Base-by-base conservation (phyloP, 1,284 basidiomycete species). In the Pterulicium gracile region DNA sequence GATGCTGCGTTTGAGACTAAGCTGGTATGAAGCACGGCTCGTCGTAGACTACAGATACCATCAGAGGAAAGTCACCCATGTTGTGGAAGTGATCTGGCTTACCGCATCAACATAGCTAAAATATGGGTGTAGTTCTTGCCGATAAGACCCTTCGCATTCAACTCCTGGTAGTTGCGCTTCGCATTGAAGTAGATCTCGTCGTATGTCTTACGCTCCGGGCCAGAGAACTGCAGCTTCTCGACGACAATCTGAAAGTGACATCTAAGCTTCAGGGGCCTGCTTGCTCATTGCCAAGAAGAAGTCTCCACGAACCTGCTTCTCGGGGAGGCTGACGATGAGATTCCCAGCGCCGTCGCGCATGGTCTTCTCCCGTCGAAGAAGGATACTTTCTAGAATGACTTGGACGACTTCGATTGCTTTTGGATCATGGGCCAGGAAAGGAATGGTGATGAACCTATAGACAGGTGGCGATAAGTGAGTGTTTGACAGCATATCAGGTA, bases 331-430 rank as follows among this genome's bases (percentile, higher is more conserved):
- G 1, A 98, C 91, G 40, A 98, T 97, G 36, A 75, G 77, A 44
- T 88, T 84, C 2, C 95, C 95, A 55, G 94, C 79, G 40, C 70
- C 74, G 64, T 96, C 95, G 41, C 79, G 79, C 88, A 93, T 96
- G 49, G 77, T 85, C 69, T 98, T 98, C 63, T 98, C 94, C 51
- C 95, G 76, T n/a, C 95, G 77, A 2, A 98, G 69, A 3, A 98
- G 69, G 36, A 91, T 77, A 34, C 80, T 88, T 60, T 95, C 90
- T 23, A 97, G 72, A 48, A 97, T 92, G 47, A 91, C 85, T 63
- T 95, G 92, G 0, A 96, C 90, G 27, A 95, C 81, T 56, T 93
- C 89, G 47, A 96, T 85, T 0, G 90, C 91, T 60, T 92, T 91
- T 0, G 87, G 81, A 59, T 96, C 92, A 32, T 79, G 82, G 24